Base-by-base conservation (phyloP, 2,329 filamentous ascomycete species). In the Colletotrichum orchidophilum region DNA sequence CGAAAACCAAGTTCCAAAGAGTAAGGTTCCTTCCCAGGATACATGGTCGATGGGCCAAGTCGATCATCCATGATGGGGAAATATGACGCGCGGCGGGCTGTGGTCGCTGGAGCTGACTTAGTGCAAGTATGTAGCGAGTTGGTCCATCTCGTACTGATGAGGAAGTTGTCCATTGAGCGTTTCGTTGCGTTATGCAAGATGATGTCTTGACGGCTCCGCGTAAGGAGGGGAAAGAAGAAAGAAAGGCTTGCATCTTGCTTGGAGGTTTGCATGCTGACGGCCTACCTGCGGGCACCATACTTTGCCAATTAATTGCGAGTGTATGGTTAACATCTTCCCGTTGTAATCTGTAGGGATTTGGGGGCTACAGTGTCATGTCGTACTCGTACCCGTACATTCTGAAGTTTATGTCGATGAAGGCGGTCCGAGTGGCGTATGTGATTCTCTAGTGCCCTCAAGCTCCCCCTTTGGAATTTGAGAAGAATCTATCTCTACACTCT, bases 61-160 rank as follows among this genome's bases (percentile, higher is more conserved):
- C 26, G 21, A 67, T 62, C 50, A 46, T n/a, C 7, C 33, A 33
- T 15, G 5, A 27, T 11, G 5, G 50, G 31, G 18, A 21, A 21
- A 33, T 35, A 35, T 55, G 64, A 63, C 58, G 50, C 64, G 50
- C 29, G 57, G 35, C 50, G 64, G 57, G 29, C 64, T 57, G 57
- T 55, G 15, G n/a, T 42, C 46, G 33, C 21, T 35, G 2, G 29
- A 39, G 39, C 7, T 26, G 29, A 52, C 9, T 31, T n/a, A 11
- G n/a, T 49, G 18, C 21, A 18, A 21, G 39, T 46, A 18, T n/a
- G 39, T 46, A 46, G 39, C 39, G 39, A 46, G 39, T 9, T 46
- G 39, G 1, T 18, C 39, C 18, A 15, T 46, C 39, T 18, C 39
- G 18, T 46, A 46, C 18, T 46, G 39, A 46, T 18, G 39, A 15